Evolutionary conservation across 768 basidiomycete species (phyloP), one percentile per base, ranked within the genome.

Genomic region (Pseudohyphozyma bogoriensis): DNA sequence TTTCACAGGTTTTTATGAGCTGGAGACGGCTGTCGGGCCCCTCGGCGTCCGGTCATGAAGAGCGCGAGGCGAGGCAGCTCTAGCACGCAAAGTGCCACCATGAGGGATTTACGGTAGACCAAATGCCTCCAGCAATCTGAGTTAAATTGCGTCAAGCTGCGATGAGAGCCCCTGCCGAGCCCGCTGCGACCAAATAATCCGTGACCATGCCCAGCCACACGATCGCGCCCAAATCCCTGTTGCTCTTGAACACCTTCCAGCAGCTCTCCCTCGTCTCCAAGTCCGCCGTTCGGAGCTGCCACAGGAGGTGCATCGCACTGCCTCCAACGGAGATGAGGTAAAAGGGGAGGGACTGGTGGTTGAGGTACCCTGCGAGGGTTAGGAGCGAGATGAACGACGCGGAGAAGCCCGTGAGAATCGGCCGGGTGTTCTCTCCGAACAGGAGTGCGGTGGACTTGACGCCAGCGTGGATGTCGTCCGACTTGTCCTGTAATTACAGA

Each of bases 361-460:
- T 89, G 60, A 92, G 72, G 67, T 84, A 79, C 1, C 93, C 93
- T 1, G 90, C 86, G 64, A 82, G 82, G 3, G 85, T 78, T 57
- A 96, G 78, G 56, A 87, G 73, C 15, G 85, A 83, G 66, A 95
- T 69, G 49, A 87, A 83, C 4, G 85, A 81, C 0, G 78, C 75
- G 2, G 89, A 87, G 59, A 97, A 82, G 24, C 78, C 81, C 26
- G 79, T 73, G 52, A 97, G 81, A 66, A 95, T 83, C 1, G 84
- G 80, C 7, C 85, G 82, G 1, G 91, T 85, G 29, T 80, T 78
- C 36, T 80, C 77, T 31, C 85, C 88, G 70, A 97, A 97, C 44
- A 96, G 81, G 46, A 97, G 79, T 2, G 95, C 95, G 3, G 91
- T 99, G 16, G 91, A 95, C 60, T 85, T 87, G 72, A 99, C 92